A percentile compares a stretch with the other conserved stretches of the same genome.
Conservation (phyloP, 768 basidiomycete genomes). For the Boletus speciosus region DNA sequence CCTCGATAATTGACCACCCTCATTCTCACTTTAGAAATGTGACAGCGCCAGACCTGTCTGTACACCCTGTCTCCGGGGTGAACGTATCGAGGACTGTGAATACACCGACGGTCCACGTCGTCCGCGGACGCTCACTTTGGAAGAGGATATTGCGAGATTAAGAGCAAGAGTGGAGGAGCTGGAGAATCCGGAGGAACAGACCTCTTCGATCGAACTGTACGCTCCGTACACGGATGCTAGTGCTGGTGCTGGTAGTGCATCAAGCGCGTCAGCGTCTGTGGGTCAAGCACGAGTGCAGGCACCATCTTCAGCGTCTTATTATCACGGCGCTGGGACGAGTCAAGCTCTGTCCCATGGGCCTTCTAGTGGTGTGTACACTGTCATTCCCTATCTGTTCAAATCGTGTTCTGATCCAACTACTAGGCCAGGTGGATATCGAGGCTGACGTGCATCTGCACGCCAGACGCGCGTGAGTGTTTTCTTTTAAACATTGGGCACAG, state of each 20-base stretch:
- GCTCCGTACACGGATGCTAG: slow-evolving; percentile 40
- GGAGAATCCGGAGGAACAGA: slow-evolving; percentile 48
- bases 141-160: slow-evolving; percentile 55
- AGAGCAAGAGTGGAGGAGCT: slow-evolving; percentile 56
- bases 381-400: background rate
- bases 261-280: background rate
- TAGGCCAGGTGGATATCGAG: background rate
- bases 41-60: slow-evolving; percentile 64
- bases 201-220: slow-evolving; percentile 47
- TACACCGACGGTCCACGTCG: slow-evolving; percentile 63
- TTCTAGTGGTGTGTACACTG: slow-evolving; percentile 1
- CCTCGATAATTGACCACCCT: background rate
- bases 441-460: background rate
- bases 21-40: slow-evolving; percentile 48
- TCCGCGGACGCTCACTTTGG: slow-evolving; percentile 56
- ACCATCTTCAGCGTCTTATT: background rate
- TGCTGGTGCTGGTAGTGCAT: background rate
- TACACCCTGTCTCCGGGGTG: slow-evolving; percentile 56
- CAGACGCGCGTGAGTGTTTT: slow-evolving; percentile 10
- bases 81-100: slow-evolving; percentile 66
- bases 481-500: background rate
- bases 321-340: background rate
- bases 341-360: background rate
- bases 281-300: background rate
- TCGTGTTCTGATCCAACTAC: background rate